Conservation (phyloP, 805 yeast genomes). For the Kodamaea kaohsiungensis region DNA sequence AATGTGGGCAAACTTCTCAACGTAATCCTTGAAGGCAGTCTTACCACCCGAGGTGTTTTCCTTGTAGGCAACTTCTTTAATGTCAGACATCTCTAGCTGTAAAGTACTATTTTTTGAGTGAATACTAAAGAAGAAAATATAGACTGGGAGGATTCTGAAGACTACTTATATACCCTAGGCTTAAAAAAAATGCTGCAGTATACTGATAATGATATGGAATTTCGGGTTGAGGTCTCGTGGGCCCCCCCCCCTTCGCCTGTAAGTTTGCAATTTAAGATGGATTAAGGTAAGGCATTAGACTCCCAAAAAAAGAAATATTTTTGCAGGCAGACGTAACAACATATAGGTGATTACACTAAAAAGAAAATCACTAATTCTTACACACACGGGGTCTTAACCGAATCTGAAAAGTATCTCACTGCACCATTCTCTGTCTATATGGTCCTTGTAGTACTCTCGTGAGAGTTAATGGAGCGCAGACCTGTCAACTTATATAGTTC, state of each 20-base stretch:
- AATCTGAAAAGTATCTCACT: neutral
- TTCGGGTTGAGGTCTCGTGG: conserved; percentile 8
- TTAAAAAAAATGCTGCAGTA: neutral
- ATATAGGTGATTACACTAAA: neutral
- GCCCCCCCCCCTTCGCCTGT: conserved; percentile 11
- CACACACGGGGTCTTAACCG: neutral
- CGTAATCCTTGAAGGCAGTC: conserved; percentile 81
- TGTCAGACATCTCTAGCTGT: conserved; percentile 24
- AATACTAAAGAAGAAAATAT: neutral
- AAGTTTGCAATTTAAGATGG: conserved; percentile 5
- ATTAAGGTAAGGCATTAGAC: neutral
- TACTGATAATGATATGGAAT: neutral
- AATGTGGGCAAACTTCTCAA: conserved; percentile 77
- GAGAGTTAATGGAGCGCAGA: no score
- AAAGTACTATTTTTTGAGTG: neutral
- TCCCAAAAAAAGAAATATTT: conserved; percentile 2
- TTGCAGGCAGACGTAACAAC: neutral
- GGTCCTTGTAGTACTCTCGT: no score
- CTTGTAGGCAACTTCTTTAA: conserved; percentile 19
- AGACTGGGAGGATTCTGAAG: neutral
- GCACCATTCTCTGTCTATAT: no score
- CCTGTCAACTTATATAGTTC: no score
- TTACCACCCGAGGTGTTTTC: conserved; percentile 62
- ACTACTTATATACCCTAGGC: neutral
- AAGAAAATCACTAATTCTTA: neutral